Base-by-base conservation (phyloP, 1,139 yeast species). In the Candida anutae region DNA sequence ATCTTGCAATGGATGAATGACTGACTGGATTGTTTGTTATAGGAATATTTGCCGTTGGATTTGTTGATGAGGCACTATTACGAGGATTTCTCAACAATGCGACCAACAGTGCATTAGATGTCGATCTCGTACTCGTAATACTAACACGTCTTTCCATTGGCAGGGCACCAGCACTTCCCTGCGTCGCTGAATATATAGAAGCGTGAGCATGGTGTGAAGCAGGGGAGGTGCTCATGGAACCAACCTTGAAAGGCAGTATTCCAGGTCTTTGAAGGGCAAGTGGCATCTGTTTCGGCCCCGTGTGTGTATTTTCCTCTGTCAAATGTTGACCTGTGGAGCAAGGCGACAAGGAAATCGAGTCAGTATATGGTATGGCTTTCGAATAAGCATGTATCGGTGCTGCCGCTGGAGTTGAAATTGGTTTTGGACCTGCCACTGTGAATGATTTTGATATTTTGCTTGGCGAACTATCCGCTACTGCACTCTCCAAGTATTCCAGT, bases 221-320 rank as follows among this genome's bases (percentile, higher is more conserved):
- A 13, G 69, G 70, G 13, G 74, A 60, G 30, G 58, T 63, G 15
- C 75, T 68, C 12, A 75, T 64, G 0, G 82, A 73, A 0, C 82
- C 83, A 1, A 71, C 73, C 38, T 70, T 74, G 45, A 77, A 77
- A 2, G 80, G 75, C 35, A 74, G 79, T 11, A 74, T 59, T 9
- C 53, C 42, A 2, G 69, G 65, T 17, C 68, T 39, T 16, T 32
- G 45, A n/a, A 36, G 38, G 10, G 38, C 37, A 13, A 54, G 48
- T 5, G 50, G 42, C 4, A 46, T 34, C 6, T 34, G 25, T 25
- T 38, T 46, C 30, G 43, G 43, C 16, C 29, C 15, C 16, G 23
- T 21, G 6, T 35, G 31, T 6, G 34, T 28, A 17, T 16, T 17
- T 9, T 32, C 33, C 12, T 34, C 24, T 4, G 27, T 16, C 13